Evolutionary conservation across 345 rosid genomes (phyloP).

Genomic region (Trapa bicornis): DNA sequence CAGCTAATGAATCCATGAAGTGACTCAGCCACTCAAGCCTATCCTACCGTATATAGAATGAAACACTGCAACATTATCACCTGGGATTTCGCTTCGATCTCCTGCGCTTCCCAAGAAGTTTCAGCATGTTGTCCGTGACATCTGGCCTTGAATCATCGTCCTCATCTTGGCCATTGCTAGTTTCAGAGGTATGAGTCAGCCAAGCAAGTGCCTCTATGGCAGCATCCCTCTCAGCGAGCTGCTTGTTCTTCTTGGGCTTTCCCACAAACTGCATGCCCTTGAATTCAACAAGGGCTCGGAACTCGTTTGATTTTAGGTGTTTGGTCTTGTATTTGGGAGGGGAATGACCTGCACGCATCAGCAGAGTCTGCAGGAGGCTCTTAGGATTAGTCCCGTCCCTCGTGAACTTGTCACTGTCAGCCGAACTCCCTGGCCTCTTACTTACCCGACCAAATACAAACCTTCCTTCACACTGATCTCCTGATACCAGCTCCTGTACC

Average conservation of each 20-base stretch:
- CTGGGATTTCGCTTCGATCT: constrained; percentile 32
- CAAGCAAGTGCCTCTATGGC: constrained; percentile 94
- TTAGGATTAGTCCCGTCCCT: constrained; percentile 91
- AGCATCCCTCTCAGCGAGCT: constrained; percentile 90
- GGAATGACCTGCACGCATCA: constrained; percentile 95
- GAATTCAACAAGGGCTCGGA: constrained; percentile 83
- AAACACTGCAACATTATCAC: not conserved
- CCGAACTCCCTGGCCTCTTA: constrained; percentile 39
- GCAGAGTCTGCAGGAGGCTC: constrained; percentile 79
- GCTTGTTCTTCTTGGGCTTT: constrained; percentile 85
- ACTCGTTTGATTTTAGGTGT: constrained; percentile 89
- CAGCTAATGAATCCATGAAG: no score
- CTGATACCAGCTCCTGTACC: constrained; percentile 78
- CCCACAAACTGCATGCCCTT: constrained; percentile 98
- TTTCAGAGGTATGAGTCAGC: constrained; percentile 74
- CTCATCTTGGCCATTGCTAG: constrained; percentile 17
- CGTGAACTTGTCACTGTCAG: constrained; percentile 37
- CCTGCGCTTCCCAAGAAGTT: constrained; percentile 71
- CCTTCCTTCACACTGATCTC: constrained; percentile 93
- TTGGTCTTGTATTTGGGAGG: constrained; percentile 95
- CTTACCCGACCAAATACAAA: constrained; percentile 87
- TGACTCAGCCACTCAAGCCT: no score
- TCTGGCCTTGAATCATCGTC: constrained; percentile 45
- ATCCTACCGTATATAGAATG: no score
- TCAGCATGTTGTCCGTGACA: constrained; percentile 92